These are phyloP conservation scores for Micractinium conductrix DNA, from an alignment of 139 green algal species.

Conservation along the genomic window DNA sequence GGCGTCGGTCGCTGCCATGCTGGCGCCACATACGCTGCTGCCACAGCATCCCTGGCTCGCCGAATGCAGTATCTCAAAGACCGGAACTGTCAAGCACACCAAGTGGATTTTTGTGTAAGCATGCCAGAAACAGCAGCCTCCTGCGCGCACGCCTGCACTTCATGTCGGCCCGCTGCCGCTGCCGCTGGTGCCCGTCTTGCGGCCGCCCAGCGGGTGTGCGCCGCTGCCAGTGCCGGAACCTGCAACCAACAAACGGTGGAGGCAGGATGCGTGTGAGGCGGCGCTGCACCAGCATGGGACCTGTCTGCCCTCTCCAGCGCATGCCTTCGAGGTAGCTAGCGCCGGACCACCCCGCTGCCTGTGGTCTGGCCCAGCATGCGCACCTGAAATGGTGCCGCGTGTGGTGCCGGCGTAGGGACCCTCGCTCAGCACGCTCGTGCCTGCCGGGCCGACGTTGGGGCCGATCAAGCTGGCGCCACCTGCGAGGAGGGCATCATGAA, in stretches of 20 bases:
- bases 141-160: too few species aligned
- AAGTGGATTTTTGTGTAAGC: not conserved
- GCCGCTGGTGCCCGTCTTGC: not conserved
- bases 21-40: too few species aligned
- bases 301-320: too few species aligned
- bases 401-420: not conserved
- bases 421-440: not conserved
- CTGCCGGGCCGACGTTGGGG: not conserved
- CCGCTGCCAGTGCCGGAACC: slow-evolving; percentile 1
- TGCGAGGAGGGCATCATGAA: not conserved
- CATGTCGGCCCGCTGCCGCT: too few species aligned
- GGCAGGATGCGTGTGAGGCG: not conserved
- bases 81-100: not conserved
- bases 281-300: not conserved
- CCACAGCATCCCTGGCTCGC: not conserved
- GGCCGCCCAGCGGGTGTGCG: not conserved
- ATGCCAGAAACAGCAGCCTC: not conserved
- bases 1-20: too few species aligned
- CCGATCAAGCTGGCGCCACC: not conserved
- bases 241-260: not conserved
- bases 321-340: too few species aligned
- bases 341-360: not conserved
- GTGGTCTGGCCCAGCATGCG: not conserved
- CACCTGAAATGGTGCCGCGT: not conserved
- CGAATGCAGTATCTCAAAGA: not conserved